These are phyloP conservation scores for Ascodesmis nigricans DNA, from an alignment of 495 filamentous ascomycete species.

Conservation along the genomic window DNA sequence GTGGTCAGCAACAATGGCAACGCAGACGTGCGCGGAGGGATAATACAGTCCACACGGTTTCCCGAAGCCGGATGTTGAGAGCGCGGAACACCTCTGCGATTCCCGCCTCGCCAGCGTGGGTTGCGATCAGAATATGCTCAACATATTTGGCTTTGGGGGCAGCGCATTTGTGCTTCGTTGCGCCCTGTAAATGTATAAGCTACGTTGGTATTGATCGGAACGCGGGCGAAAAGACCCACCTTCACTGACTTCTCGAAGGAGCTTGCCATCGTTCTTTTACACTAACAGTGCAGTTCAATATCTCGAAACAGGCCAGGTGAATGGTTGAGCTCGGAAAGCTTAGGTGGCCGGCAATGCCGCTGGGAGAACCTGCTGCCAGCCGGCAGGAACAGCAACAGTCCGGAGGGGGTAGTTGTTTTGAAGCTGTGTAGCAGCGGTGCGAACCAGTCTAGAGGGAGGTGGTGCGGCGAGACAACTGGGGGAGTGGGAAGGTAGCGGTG, in stretches of 20 bases:
- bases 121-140: slow-evolving; percentile 90
- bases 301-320: too few relatives aligned
- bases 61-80: slow-evolving; percentile 64
- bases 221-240: slow-evolving; percentile 16
- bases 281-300: too few relatives aligned
- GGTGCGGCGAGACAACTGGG: too few relatives aligned
- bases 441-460: too few relatives aligned
- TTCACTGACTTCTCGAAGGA: slow-evolving; percentile 87
- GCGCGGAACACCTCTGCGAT: slow-evolving; percentile 91
- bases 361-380: too few relatives aligned
- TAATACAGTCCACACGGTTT: slow-evolving; percentile 79
- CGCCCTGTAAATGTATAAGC: slow-evolving; percentile 34
- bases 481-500: too few relatives aligned
- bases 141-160: slow-evolving; percentile 99
- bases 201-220: not conserved
- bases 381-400: too few relatives aligned
- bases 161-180: slow-evolving; percentile 89
- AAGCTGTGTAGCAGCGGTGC: too few relatives aligned
- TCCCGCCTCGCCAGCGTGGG: slow-evolving; percentile 81
- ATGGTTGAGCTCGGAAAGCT: too few relatives aligned
- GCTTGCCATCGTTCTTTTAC: slow-evolving; percentile 39
- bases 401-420: too few relatives aligned
- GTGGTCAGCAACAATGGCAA: not conserved
- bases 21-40: not conserved
- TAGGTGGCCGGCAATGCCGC: too few relatives aligned